phyloP scores from a whole-genome alignment of 2,329 filamentous ascomycete species.

The Pseudofabraea citricarpa region DNA sequence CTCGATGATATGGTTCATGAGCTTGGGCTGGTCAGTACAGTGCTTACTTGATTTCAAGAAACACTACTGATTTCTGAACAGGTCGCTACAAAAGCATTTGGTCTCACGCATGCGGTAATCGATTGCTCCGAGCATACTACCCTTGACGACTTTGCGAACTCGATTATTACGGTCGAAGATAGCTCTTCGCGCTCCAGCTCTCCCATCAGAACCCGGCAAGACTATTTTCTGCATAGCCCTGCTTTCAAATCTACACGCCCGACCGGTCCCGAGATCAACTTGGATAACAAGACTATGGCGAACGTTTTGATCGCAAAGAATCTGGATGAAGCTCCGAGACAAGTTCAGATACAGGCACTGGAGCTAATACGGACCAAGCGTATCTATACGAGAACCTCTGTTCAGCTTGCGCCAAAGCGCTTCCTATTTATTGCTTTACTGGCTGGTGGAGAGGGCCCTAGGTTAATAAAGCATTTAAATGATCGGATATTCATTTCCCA shows the following conservation, averaged over 20 bases:
- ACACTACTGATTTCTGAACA: constrained; percentile 27
- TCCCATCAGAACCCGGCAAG: constrained; percentile 19
- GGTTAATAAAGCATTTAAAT: constrained; percentile 58
- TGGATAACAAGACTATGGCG: constrained; percentile 56
- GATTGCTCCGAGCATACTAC: constrained; percentile 70
- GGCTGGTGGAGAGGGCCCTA: constrained; percentile 41
- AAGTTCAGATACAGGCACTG: constrained; percentile 75
- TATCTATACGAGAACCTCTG: constrained; percentile 69
- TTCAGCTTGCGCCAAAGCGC: constrained; percentile 68
- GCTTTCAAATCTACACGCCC: constrained; percentile 23
- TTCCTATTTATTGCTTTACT: constrained; percentile 81
- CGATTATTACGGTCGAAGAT: constrained; percentile 40
- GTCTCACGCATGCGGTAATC: constrained; percentile 63
- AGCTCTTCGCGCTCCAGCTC: constrained; percentile 18
- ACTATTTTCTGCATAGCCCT: constrained; percentile 24
- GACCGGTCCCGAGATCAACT: constrained; percentile 27
- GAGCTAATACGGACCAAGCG: constrained; percentile 76
- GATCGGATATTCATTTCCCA: constrained; percentile 88
- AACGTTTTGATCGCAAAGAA: constrained; percentile 81
- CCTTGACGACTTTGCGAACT: constrained; percentile 73
- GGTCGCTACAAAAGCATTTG: constrained; percentile 68
- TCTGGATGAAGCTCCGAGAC: constrained; percentile 66
- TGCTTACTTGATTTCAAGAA: neutral
- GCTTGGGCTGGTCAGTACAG: constrained; percentile 56
- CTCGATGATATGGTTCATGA: constrained; percentile 69